Percentiles rank a stretch among this genome's conserved stretches.
These are phyloP conservation scores for Cyclaneusma minus DNA, from an alignment of 2,329 filamentous ascomycete genomes.

Conservation along the genomic window DNA sequence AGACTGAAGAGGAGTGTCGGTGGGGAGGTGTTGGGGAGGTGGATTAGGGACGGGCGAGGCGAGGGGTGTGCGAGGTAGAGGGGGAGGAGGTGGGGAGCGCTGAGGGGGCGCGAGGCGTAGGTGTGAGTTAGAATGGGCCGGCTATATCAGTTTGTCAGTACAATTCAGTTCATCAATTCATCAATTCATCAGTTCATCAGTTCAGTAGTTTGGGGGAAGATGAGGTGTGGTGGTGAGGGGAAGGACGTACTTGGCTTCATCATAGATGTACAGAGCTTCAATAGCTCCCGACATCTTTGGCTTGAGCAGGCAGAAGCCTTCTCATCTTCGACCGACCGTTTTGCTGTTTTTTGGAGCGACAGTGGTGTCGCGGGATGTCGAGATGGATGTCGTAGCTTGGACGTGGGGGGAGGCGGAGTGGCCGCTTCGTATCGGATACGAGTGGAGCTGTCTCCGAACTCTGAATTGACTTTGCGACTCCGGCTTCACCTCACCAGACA, in stretches of 20 bases:
- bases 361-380: conserved; percentile 3
- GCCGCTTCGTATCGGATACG: too few species aligned
- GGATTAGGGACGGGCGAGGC: conserved; percentile 75
- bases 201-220: conserved; percentile 11
- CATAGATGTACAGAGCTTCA: conserved; percentile 92
- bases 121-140: conserved; percentile 75
- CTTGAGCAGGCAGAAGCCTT: too few species aligned
- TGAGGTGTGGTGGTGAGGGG: conserved; percentile 6
- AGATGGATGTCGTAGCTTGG: conserved; percentile 3
- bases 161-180: too few species aligned
- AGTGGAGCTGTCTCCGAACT: too few species aligned
- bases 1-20: conserved; percentile 82
- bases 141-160: conserved; percentile 30
- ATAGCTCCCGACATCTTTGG: conserved; percentile 70
- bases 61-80: conserved; percentile 72
- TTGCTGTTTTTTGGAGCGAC: too few species aligned
- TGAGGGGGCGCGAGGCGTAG: conserved; percentile 69
- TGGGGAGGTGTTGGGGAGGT: conserved; percentile 67
- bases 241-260: conserved; percentile 69
- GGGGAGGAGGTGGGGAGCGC: conserved; percentile 61
- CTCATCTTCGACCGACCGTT: too few species aligned
- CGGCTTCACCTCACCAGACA: too few species aligned
- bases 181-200: conserved; percentile 4
- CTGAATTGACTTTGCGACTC: too few species aligned
- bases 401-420: conserved; percentile 2